phyloP scores from a whole-genome alignment of 169 alveolate species.

The Cryptosporidium ubiquitum region DNA sequence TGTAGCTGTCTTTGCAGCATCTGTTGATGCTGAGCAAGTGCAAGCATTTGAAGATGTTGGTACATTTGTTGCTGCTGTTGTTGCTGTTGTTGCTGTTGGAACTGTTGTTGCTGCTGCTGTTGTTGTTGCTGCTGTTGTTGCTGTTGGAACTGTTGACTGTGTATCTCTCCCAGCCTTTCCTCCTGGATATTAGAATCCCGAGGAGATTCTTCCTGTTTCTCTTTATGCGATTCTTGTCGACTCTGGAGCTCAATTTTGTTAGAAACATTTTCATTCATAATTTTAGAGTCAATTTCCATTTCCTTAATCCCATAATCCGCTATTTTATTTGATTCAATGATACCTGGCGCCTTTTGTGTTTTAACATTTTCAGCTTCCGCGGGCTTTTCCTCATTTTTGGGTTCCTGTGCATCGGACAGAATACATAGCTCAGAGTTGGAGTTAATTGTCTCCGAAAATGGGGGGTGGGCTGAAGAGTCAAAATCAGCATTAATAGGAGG shows the following conservation, averaged over 20 bases:
- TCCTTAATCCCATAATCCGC: background rate
- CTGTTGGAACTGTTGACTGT: background rate
- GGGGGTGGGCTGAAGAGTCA: background rate
- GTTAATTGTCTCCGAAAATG: background rate
- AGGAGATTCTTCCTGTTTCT: no score
- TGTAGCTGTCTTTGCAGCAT: slow-evolving; percentile 63
- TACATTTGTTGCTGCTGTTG: slow-evolving; percentile 19
- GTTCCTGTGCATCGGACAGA: background rate
- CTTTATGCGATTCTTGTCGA: background rate
- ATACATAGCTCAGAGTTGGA: background rate
- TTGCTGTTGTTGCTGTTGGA: background rate
- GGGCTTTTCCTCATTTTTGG: background rate
- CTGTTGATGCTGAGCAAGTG: slow-evolving; percentile 48
- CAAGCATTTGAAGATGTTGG: slow-evolving; percentile 48
- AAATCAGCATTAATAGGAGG: background rate
- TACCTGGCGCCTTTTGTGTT: background rate
- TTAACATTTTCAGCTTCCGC: background rate
- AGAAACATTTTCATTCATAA: background rate
- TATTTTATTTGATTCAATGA: background rate
- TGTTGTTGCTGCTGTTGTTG: background rate
- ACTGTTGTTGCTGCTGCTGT: background rate
- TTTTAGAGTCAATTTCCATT: background rate
- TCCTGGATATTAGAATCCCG: background rate
- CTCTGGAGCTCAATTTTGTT: background rate
- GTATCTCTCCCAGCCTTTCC: background rate